Conservation (phyloP, 371 early-diverging fungal genomes). For the Lichtheimia hyalospora region DNA sequence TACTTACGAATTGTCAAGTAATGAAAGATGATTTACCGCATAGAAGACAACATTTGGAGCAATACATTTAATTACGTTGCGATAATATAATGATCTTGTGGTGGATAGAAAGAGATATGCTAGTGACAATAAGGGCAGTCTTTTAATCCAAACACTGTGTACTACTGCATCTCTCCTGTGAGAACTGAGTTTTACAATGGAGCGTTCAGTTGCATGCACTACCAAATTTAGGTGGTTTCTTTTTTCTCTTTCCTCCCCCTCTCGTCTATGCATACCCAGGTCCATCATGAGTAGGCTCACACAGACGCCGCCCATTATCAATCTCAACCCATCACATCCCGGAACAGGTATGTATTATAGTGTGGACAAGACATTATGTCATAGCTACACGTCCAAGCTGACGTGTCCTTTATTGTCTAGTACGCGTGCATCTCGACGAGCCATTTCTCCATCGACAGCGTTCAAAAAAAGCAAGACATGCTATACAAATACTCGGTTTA, state of each 20-base stretch:
- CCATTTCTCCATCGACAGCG: conserved; percentile 20
- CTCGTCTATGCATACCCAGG: neutral
- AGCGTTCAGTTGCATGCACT: neutral
- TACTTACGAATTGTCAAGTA: too few relatives aligned
- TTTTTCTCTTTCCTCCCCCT: neutral
- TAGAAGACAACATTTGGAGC: too few relatives aligned
- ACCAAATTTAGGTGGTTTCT: neutral
- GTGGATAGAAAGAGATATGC: too few relatives aligned
- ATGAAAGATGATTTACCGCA: too few relatives aligned
- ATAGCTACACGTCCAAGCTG: neutral
- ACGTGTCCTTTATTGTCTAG: conserved; percentile 1
- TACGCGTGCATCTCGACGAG: conserved; percentile 17
- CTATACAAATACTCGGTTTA: conserved; percentile 13
- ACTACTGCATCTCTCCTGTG: neutral
- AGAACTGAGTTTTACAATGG: neutral
- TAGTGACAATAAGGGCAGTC: neutral
- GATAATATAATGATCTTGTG: too few relatives aligned
- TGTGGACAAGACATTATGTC: neutral
- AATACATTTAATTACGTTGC: too few relatives aligned
- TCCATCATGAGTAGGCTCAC: conserved; percentile 20
- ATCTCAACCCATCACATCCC: conserved; percentile 6
- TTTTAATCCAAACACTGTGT: neutral
- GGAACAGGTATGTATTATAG: conserved; percentile 6
- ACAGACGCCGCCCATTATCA: conserved; percentile 20
- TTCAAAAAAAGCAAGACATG: conserved; percentile 13